phyloP scores from a whole-genome alignment of 306 rosid species.

The Acmispon strigosus region DNA sequence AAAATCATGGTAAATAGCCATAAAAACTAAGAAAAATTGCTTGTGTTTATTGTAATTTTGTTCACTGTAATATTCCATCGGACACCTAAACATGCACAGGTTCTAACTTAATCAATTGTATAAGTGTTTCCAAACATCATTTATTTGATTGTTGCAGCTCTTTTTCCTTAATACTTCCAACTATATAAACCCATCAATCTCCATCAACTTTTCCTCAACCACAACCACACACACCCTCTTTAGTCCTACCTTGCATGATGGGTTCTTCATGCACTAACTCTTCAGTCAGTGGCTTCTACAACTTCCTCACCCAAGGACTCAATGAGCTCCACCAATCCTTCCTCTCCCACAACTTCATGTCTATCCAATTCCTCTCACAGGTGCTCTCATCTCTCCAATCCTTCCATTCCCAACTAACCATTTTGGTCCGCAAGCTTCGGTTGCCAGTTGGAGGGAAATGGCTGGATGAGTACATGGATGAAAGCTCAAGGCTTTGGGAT shows the following conservation, averaged over 20 bases:
- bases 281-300: constrained; percentile 79
- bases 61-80: too few species aligned
- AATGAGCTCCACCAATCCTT: constrained; percentile 47
- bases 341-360: constrained; percentile 54
- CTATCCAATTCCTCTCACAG: constrained; percentile 62
- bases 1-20: too few species aligned
- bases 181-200: constrained; percentile 43
- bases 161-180: constrained; percentile 21
- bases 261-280: constrained; percentile 58
- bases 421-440: constrained; percentile 57
- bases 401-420: constrained; percentile 62
- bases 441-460: constrained; percentile 81
- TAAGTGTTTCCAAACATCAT: too few species aligned
- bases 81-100: too few species aligned
- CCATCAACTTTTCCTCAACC: constrained; percentile 35
- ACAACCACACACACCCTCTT: background rate
- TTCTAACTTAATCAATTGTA: too few species aligned
- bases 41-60: too few species aligned
- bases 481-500: constrained; percentile 78
- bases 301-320: constrained; percentile 53
- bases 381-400: constrained; percentile 62
- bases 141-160: background rate
- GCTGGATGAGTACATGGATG: constrained; percentile 94
- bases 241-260: constrained; percentile 38
- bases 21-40: too few species aligned